A percentile compares a stretch with the other conserved stretches of the same genome.
Conservation (phyloP, 78 protist genomes). For the Polysphondylium violaceum region DNA sequence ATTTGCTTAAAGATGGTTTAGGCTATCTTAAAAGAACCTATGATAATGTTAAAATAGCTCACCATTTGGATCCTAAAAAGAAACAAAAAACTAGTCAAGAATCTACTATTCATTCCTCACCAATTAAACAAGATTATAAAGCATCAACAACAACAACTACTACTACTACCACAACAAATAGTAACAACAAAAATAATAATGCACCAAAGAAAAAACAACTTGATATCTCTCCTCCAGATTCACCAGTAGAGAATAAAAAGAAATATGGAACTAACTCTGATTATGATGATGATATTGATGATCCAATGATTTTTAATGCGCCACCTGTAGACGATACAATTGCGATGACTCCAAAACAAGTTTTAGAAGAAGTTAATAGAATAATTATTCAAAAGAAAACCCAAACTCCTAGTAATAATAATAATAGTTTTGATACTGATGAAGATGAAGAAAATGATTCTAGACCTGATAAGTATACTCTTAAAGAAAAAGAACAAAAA, state of each 20-base stretch:
- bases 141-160: not conserved
- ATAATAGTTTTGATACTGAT: not conserved
- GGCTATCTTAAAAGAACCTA: constrained; percentile 39
- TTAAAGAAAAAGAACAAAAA: not conserved
- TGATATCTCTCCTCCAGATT: too few species aligned
- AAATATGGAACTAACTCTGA: constrained; percentile 9
- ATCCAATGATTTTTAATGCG: constrained; percentile 16
- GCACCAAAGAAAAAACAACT: too few species aligned
- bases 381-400: not conserved
- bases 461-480: too few species aligned
- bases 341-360: constrained; percentile 30
- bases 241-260: not conserved
- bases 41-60: not conserved
- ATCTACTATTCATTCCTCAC: not conserved
- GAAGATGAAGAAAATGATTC: constrained; percentile 7
- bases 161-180: not conserved
- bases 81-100: constrained; percentile 2
- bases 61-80: not conserved
- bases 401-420: not conserved
- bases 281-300: constrained; percentile 18
- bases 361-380: constrained; percentile 26
- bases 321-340: constrained; percentile 1
- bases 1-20: constrained; percentile 29
- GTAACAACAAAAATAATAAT: not conserved
- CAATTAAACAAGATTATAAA: constrained; percentile 12